phyloP scores from a whole-genome alignment of 345 rosid species.

The Barbarea vulgaris region DNA sequence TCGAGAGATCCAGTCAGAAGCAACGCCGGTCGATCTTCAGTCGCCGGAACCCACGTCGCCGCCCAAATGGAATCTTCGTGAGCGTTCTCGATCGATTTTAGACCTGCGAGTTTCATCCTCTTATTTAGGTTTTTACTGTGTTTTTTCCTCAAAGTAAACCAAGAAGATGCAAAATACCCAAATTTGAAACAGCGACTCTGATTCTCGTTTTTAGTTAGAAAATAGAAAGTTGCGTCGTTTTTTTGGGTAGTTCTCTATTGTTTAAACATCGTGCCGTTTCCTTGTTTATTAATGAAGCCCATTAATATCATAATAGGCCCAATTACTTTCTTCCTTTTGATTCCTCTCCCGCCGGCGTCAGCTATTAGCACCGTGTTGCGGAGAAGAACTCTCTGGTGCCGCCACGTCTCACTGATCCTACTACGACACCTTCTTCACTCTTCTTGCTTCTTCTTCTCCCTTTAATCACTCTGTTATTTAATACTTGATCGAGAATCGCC shows the following conservation, averaged over 20 bases:
- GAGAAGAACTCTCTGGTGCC: constrained; percentile 22
- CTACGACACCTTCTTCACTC: constrained; percentile 19
- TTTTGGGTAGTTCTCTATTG: neutral
- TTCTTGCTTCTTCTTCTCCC: neutral
- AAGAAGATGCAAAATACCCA: constrained; percentile 1
- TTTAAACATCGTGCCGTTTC: constrained; percentile 3
- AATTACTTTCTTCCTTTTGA: constrained; percentile 11
- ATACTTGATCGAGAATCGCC: neutral
- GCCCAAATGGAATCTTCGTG: constrained; percentile 98
- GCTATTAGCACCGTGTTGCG: constrained; percentile 23
- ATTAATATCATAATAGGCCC: constrained; percentile 19
- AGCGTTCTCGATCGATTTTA: constrained; percentile 77
- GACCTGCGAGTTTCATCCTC: constrained; percentile 84
- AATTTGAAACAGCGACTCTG: constrained; percentile 23
- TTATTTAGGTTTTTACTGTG: constrained; percentile 8
- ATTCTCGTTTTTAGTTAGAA: constrained; percentile 19
- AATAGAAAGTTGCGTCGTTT: constrained; percentile 19
- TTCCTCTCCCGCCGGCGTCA: constrained; percentile 37
- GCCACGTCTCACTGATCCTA: constrained; percentile 30
- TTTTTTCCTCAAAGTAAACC: constrained; percentile 7
- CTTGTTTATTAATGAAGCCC: constrained; percentile 10
- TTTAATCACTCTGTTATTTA: neutral
- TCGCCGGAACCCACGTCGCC: constrained; percentile 84
- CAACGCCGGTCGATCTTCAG: constrained; percentile 62
- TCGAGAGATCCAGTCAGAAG: constrained; percentile 91